Evolutionary conservation across 352 stramenopile genomes (phyloP), one percentile per base, ranked within the genome.

Genomic region (Blastocystis sp.): DNA sequence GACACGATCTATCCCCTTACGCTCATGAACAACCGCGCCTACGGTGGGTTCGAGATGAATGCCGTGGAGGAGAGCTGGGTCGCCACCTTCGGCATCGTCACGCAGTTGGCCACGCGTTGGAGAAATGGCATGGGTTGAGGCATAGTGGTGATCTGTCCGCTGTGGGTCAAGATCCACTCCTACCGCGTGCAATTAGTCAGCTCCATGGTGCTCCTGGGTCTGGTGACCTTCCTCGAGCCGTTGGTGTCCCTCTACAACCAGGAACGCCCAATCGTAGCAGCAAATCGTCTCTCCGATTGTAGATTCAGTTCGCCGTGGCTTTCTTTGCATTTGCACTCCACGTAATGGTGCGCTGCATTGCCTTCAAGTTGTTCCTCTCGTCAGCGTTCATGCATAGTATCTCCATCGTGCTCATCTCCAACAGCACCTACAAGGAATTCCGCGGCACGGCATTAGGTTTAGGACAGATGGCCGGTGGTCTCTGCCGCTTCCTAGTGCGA

Each of bases 351-450:
- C 64, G 64, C n/a, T 38, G 21, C 28, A 78, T 88, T 48, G 28
- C 24, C 10, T 79, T 78, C 34, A 88, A 79, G 64, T 88, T 24
- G 14, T n/a, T 2, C 34, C 14, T 14, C 4, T 4, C 40, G 45
- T 60, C 0, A 3, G 0, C 17, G 7, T 2, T 88, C 10, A 40
- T 61, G 34, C 42, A 38, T 78, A 88, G 68, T 61, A 4, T 76
- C 0, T 78, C 7, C 45, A 76, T 88, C n/a, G 60, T 78, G 10
- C 68, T 88, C 40, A 88, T 88, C 60, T 78, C 78, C 1, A 88
- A 88, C 34, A 79, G 64, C 43, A 78, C 54, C 3, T 88, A 69
- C 62, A 79, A 76, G 43, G 68, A 88, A 24, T 88, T 88, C 52
- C 64, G 78, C 38, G 68, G 57, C 1, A 71, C 64, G 10, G 78